These are phyloP conservation scores for Verticillium tricorpus DNA, from an alignment of 2,329 filamentous ascomycete species.

Conservation along the genomic window DNA sequence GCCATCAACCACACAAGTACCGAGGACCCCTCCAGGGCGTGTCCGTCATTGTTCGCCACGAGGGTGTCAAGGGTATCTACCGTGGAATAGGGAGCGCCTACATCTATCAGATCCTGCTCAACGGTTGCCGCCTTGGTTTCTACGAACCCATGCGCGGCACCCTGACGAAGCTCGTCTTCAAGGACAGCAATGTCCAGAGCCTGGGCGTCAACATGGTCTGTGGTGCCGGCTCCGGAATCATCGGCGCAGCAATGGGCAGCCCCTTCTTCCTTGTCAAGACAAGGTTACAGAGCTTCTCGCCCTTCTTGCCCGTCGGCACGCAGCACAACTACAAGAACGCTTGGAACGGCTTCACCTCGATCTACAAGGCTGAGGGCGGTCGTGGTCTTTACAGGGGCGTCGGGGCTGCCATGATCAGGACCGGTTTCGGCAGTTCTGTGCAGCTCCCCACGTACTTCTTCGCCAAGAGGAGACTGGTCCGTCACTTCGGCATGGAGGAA, in stretches of 20 bases:
- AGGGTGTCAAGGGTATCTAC: slow-evolving; percentile 81
- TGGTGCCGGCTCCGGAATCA: slow-evolving; percentile 81
- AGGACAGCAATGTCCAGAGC: slow-evolving; percentile 71
- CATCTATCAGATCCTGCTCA: slow-evolving; percentile 92
- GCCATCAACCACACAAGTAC: slow-evolving; percentile 82
- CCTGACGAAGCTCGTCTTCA: slow-evolving; percentile 65
- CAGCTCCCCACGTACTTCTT: slow-evolving; percentile 98
- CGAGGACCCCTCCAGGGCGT: slow-evolving; percentile 88
- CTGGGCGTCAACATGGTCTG: slow-evolving; percentile 91
- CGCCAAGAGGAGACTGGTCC: slow-evolving; percentile 79
- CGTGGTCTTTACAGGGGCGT: slow-evolving; percentile 85
- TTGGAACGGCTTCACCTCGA: slow-evolving; percentile 74
- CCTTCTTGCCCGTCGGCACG: slow-evolving; percentile 91
- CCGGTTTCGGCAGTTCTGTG: slow-evolving; percentile 91
- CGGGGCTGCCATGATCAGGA: slow-evolving; percentile 89
- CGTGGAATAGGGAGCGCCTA: slow-evolving; percentile 89
- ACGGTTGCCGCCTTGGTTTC: slow-evolving; percentile 93
- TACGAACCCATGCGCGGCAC: slow-evolving; percentile 87
- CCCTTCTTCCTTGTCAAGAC: slow-evolving; percentile 99
- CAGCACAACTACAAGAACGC: slow-evolving; percentile 91
- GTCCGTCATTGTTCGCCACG: slow-evolving; percentile 82
- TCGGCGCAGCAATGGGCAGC: slow-evolving; percentile 88
- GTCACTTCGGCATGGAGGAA: slow-evolving; percentile 84
- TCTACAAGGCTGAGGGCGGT: slow-evolving; percentile 73
- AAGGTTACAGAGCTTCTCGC: slow-evolving; percentile 86